Conservation (phyloP, 768 basidiomycete species). For the Tricholoma saponaceum region DNA sequence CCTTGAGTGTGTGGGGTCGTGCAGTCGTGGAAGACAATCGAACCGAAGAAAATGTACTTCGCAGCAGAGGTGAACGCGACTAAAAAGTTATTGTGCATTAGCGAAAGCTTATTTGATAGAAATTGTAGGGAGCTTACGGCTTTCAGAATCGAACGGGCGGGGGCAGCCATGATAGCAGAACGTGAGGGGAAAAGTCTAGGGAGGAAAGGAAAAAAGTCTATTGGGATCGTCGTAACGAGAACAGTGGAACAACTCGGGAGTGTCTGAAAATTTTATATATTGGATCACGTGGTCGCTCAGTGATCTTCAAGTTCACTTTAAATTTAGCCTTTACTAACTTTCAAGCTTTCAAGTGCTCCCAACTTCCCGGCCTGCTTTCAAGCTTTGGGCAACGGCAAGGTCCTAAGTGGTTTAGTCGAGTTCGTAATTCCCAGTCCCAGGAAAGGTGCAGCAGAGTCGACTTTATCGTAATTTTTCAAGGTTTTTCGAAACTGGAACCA, state of each 20-base stretch:
- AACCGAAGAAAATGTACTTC: slow-evolving; percentile 40
- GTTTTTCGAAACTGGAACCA: too few relatives aligned
- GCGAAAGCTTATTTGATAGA: neutral
- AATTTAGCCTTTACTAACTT: too few relatives aligned
- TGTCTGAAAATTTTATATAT: slow-evolving; percentile 9
- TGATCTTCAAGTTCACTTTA: neutral
- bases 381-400: too few relatives aligned
- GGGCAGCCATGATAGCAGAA: slow-evolving; percentile 37
- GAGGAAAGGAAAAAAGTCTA: neutral
- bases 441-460: too few relatives aligned
- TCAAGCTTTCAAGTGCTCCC: neutral
- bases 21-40: slow-evolving; percentile 63
- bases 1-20: slow-evolving; percentile 80
- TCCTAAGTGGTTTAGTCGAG: too few relatives aligned
- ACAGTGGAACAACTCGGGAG: slow-evolving; percentile 13
- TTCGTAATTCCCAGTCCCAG: too few relatives aligned
- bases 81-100: slow-evolving; percentile 20
- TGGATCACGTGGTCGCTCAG: slow-evolving; percentile 21
- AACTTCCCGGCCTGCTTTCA: too few relatives aligned
- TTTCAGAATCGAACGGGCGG: slow-evolving; percentile 32
- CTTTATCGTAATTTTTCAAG: too few relatives aligned
- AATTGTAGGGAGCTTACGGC: slow-evolving; percentile 27
- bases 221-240: slow-evolving; percentile 1
- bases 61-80: slow-evolving; percentile 49
- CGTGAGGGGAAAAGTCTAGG: slow-evolving; percentile 7